Evolutionary conservation across 139 green algal genomes (phyloP).

Genomic region (Chlamydomonas asymmetrica): DNA sequence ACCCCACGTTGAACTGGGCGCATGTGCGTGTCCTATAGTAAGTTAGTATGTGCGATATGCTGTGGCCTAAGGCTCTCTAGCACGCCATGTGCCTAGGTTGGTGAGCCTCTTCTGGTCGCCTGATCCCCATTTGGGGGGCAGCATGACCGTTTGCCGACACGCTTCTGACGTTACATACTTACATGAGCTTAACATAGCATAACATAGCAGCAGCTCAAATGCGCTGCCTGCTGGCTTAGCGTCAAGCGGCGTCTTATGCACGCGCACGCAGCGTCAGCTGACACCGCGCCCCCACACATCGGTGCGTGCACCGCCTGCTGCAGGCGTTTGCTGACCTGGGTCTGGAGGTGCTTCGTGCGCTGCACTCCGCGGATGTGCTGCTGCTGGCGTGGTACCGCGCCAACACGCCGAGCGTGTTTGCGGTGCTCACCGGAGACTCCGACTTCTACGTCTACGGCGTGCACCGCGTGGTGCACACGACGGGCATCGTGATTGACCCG

Average conservation of each 20-base stretch:
- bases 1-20: no score
- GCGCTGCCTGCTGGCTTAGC: no score
- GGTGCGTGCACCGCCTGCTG: not conserved
- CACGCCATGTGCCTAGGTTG: no score
- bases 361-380: slow-evolving; percentile 19
- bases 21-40: no score
- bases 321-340: slow-evolving; percentile 11
- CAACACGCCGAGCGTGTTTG: slow-evolving; percentile 7
- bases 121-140: no score
- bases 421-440: slow-evolving; percentile 18
- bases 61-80: no score
- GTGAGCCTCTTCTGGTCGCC: no score
- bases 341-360: not conserved
- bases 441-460: slow-evolving; percentile 37
- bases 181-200: not conserved
- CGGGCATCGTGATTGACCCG: slow-evolving; percentile 18
- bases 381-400: slow-evolving; percentile 6
- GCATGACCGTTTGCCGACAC: not conserved
- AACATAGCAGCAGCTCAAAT: not conserved
- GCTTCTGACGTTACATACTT: not conserved
- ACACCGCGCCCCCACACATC: not conserved
- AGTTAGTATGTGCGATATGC: no score
- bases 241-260: not conserved
- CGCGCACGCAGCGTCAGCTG: not conserved
- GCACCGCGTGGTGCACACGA: not conserved